phyloP scores from a whole-genome alignment of 306 rosid species.

The Erythrophleum fordii region DNA sequence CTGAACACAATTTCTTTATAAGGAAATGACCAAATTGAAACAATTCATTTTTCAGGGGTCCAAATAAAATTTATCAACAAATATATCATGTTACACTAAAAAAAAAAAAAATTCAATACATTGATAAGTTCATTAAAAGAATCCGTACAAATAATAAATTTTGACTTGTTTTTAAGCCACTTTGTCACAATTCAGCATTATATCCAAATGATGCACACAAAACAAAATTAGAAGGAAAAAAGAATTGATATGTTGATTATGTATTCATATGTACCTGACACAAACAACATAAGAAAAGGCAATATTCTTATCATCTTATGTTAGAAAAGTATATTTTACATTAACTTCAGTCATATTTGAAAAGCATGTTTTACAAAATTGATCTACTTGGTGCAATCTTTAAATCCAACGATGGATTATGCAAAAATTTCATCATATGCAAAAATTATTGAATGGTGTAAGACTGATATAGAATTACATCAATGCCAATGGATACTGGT shows the following conservation, averaged over 20 bases:
- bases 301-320: constrained; percentile 12
- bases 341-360: constrained; percentile 7
- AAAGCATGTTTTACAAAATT: constrained; percentile 27
- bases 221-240: not conserved
- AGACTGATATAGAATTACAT: constrained; percentile 9
- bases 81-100: not conserved
- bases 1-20: too few relatives aligned
- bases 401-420: constrained; percentile 5
- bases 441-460: constrained; percentile 22
- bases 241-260: not conserved
- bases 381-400: constrained; percentile 7
- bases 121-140: not conserved
- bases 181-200: not conserved
- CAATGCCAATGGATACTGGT: constrained; percentile 1
- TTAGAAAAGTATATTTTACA: constrained; percentile 29
- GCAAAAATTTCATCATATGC: not conserved
- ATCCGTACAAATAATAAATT: not conserved
- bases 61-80: not conserved
- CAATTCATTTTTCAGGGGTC: not conserved
- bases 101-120: not conserved
- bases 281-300: not conserved
- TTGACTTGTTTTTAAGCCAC: not conserved
- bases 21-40: too few relatives aligned
- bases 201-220: not conserved
- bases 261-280: not conserved